Conservation (phyloP, 768 basidiomycete genomes). For the Omphalotus guepiniiformis region DNA sequence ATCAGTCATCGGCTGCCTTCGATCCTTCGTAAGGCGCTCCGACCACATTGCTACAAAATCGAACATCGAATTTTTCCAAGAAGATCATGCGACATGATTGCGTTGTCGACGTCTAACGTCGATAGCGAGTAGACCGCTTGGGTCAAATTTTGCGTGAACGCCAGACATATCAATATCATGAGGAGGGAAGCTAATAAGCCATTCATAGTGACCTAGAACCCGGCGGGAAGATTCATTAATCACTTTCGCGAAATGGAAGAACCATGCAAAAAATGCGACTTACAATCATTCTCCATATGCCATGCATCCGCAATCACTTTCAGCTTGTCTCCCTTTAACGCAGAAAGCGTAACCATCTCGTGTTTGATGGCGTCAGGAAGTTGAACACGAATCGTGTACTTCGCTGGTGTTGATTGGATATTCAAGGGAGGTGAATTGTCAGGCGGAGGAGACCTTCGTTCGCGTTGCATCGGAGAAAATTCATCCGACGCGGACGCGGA, state of each 20-base stretch:
- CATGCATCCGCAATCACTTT: slow-evolving; percentile 59
- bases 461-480: slow-evolving; percentile 8
- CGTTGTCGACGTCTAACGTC: slow-evolving; percentile 26
- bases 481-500: slow-evolving; percentile 1
- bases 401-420: slow-evolving; percentile 33
- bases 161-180: slow-evolving; percentile 51
- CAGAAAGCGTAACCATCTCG: slow-evolving; percentile 63
- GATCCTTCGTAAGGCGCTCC: no score
- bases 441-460: slow-evolving; percentile 23
- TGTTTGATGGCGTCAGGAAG: slow-evolving; percentile 42
- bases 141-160: slow-evolving; percentile 46
- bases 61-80: no score
- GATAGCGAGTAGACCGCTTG: slow-evolving; percentile 42
- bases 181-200: slow-evolving; percentile 52
- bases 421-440: slow-evolving; percentile 39
- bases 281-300: slow-evolving; percentile 58
- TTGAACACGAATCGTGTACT: slow-evolving; percentile 43
- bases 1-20: no score
- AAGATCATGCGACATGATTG: not conserved
- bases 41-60: no score
- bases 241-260: not conserved
- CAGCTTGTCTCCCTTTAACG: slow-evolving; percentile 54
- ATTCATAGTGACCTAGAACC: slow-evolving; percentile 57
- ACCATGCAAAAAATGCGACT: slow-evolving; percentile 23
- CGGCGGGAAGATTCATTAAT: slow-evolving; percentile 5